These are phyloP conservation scores for Sugiyamaella lignohabitans DNA, from an alignment of 805 yeast species.

Conservation along the genomic window DNA sequence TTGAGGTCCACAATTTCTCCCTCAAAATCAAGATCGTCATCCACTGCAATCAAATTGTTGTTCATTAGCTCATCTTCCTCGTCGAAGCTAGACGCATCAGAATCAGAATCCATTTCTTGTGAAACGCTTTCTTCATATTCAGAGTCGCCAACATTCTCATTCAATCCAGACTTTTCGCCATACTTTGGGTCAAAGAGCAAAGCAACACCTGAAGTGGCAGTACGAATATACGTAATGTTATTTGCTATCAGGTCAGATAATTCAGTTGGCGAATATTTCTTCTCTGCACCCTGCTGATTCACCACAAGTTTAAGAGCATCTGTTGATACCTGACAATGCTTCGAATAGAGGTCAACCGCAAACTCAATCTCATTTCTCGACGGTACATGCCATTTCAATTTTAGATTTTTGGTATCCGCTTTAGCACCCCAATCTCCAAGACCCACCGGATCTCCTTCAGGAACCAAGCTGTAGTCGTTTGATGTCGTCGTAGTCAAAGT, in stretches of 20 bases:
- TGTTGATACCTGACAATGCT: constrained; percentile 34
- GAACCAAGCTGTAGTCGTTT: constrained; percentile 18
- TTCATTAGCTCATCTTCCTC: constrained; percentile 19
- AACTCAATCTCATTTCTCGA: constrained; percentile 45
- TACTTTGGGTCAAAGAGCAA: constrained; percentile 63
- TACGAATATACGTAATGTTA: constrained; percentile 51
- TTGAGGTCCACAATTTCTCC: constrained; percentile 42
- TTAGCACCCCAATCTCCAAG: constrained; percentile 29
- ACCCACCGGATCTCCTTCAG: constrained; percentile 7
- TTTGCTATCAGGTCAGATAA: constrained; percentile 49
- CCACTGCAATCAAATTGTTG: constrained; percentile 5
- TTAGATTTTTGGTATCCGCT: constrained; percentile 27
- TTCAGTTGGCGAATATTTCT: constrained; percentile 29
- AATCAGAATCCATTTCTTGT: constrained; percentile 23
- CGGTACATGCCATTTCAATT: constrained; percentile 76
- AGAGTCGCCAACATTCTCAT: constrained; percentile 7
- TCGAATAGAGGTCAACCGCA: constrained; percentile 54
- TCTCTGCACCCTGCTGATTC: constrained; percentile 24
- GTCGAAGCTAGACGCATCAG: constrained; percentile 13
- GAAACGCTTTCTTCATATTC: constrained; percentile 27
- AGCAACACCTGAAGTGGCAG: constrained; percentile 63
- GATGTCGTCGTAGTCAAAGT: constrained; percentile 49
- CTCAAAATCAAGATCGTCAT: constrained; percentile 26
- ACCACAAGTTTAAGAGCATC: constrained; percentile 32
- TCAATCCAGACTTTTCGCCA: background rate